These are phyloP conservation scores for Pulveroboletus ravenelii DNA, from an alignment of 768 basidiomycete genomes.

Conservation along the genomic window DNA sequence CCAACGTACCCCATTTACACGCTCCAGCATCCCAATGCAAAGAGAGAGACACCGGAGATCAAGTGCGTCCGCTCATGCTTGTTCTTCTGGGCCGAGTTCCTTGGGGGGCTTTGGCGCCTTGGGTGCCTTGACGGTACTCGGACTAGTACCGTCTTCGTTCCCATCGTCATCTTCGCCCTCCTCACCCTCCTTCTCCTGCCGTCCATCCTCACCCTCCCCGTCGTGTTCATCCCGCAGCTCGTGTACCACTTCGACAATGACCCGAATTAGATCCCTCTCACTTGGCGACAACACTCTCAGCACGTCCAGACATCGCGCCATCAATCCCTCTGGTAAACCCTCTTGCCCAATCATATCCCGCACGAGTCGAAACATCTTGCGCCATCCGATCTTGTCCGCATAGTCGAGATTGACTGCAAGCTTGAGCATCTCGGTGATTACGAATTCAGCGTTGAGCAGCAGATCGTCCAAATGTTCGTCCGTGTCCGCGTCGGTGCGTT, in stretches of 20 bases:
- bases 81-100: constrained; percentile 55
- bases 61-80: constrained; percentile 50
- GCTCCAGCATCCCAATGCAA: constrained; percentile 80
- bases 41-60: constrained; percentile 74
- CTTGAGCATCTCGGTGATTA: constrained; percentile 77
- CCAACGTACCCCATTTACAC: constrained; percentile 71
- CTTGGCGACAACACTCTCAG: constrained; percentile 63
- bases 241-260: constrained; percentile 84
- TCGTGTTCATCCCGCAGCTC: constrained; percentile 55
- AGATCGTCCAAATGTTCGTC: no score
- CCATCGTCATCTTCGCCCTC: no score
- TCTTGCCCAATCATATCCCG: constrained; percentile 80
- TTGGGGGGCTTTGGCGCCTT: constrained; percentile 27
- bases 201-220: constrained; percentile 39
- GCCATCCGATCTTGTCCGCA: constrained; percentile 83
- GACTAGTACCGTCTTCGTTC: constrained; percentile 2
- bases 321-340: constrained; percentile 60
- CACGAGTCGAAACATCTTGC: constrained; percentile 83
- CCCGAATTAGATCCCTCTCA: constrained; percentile 81
- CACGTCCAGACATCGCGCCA: constrained; percentile 79
- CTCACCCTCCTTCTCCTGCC: constrained; percentile 31
- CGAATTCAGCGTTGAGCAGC: no score
- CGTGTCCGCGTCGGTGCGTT: constrained; percentile 28
- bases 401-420: constrained; percentile 83
- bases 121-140: constrained; percentile 9